phyloP scores from a whole-genome alignment of 164 flowering plant genomes.

The Piper longum region DNA sequence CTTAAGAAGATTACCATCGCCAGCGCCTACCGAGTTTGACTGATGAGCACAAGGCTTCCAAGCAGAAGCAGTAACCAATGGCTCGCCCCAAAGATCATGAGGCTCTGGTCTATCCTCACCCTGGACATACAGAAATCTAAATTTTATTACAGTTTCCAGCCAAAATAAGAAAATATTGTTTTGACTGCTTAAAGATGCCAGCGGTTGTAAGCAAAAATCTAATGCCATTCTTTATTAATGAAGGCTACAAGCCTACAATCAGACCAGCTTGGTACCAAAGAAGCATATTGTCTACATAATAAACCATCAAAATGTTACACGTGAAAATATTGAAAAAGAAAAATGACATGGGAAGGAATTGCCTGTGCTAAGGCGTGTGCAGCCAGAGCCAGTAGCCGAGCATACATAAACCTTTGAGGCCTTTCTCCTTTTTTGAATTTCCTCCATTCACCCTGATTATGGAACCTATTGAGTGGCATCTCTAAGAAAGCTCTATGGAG shows the following conservation, averaged over 20 bases:
- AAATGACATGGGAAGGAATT: conserved; percentile 5
- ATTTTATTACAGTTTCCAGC: too few relatives aligned
- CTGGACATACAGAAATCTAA: conserved; percentile 14
- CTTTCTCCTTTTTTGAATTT: conserved; percentile 38
- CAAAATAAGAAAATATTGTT: neutral
- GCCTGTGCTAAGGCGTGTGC: conserved; percentile 99
- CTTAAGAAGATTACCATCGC: conserved; percentile 16
- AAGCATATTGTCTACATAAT: neutral
- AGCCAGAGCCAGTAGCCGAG: conserved; percentile 75
- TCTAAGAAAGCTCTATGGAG: too few relatives aligned
- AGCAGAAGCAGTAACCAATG: conserved; percentile 40
- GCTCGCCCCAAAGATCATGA: conserved; percentile 86
- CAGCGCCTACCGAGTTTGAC: conserved; percentile 58
- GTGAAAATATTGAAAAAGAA: neutral
- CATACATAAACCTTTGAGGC: conserved; percentile 37
- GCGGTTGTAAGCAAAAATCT: neutral
- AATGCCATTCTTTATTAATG: neutral
- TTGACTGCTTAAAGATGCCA: too few relatives aligned
- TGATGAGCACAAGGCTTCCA: conserved; percentile 91
- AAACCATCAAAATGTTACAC: too few relatives aligned
- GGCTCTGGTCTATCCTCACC: conserved; percentile 74
- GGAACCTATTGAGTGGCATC: too few relatives aligned
- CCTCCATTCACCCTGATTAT: conserved; percentile 40
- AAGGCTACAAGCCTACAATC: too few relatives aligned
- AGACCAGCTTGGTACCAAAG: too few relatives aligned